Base-by-base conservation (phyloP, 228 moss, liverwort and hornwort genomes). In the Sphagnum fallax region DNA sequence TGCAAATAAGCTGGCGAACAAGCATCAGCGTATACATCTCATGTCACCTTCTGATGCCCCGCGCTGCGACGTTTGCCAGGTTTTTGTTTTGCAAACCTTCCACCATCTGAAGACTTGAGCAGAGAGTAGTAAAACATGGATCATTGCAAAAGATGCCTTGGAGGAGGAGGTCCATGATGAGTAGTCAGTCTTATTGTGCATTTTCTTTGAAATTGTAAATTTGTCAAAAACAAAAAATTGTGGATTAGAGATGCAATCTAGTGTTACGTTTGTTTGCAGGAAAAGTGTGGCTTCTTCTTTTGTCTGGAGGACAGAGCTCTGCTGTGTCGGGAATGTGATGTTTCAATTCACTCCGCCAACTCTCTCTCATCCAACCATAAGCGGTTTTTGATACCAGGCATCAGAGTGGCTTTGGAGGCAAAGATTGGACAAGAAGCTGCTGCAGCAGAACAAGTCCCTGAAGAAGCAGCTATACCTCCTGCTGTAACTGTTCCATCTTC, bases 31-130 rank as follows among this genome's bases (percentile, higher is more conserved):
- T 6, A 76, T 95, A 60, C 75, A 90, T 55, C 82, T 95, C 5
- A 63, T 82, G 48, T 76, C 58, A 5, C 62, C 65, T 9, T 47
- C 75, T 0, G 95, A 90, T 63, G 67, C 89, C 49, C 89, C 89
- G 1, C 84, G 86, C 57, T 95, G 95, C 65, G 95, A 95, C 76
- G 92, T 95, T 61, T 95, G 95, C 76, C 92, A 92, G 95, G 88
- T 88, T 32, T 63, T 32, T 32, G 32, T 32, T 32, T 32, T 2
- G 32, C 32, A 32, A 32, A 32, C 32, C 32, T 32, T 32, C 32
- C 32, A 32, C 32, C 32, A 32, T 1, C 32, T 32, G 32, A 32
- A 32, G 32, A 32, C 32, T 32, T 32, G 32, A 32, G 32, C 32
- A 32, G 32, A 32, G 32, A 32, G 32, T 32, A 32, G 32, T 32